Evolutionary conservation across 129 eudicot genomes (phyloP), one percentile per base, ranked within the genome.

Genomic region (Flaveria trinervia): DNA sequence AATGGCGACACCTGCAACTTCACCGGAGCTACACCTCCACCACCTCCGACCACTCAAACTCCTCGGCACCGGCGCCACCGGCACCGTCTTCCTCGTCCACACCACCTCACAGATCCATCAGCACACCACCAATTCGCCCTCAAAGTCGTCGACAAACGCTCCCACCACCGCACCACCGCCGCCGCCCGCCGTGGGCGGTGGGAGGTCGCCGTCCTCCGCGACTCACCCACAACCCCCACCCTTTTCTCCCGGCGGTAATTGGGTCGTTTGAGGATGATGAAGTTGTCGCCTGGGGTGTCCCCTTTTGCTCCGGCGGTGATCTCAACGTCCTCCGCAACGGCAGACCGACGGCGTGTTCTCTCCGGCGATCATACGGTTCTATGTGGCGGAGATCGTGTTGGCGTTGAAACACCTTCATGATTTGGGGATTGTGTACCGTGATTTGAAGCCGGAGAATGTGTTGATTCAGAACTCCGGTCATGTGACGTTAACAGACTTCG

Each of bases 401-500:
- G 96, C 98, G 5, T 81, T 94, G 2, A 76, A 85, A 15, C 86
- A 89, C 41, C 89, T 94, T n/a, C 98, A 94, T 78, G 16, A 12
- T 54, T 69, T 81, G 70, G 96, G 96, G 46, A 89, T 91, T 10
- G 98, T 78, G 25, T 94, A 94, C 71, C 82, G 98, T 1, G 98
- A 94, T 51, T 74, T 94, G 44, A 94, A 94, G 43, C 98, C 98
- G 0, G 98, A 94, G 65, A 94, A 94, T 72, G 55, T 94, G 2
- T 79, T 94, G 22, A 81, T 94, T 0, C 96, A 89, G 51, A 67
- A 69, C 13, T 84, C 97, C 2, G 98, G 98, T 46, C 98, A 94
- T 86, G 89, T 94, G 80, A 94, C 90, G 1, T 88, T 94, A 17
- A 87, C 97, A 18, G 98, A 94, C 68, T 94, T 94, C 60, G 98